Base-by-base conservation (phyloP, 805 yeast genomes). In the Schizosaccharomyces pombe region DNA sequence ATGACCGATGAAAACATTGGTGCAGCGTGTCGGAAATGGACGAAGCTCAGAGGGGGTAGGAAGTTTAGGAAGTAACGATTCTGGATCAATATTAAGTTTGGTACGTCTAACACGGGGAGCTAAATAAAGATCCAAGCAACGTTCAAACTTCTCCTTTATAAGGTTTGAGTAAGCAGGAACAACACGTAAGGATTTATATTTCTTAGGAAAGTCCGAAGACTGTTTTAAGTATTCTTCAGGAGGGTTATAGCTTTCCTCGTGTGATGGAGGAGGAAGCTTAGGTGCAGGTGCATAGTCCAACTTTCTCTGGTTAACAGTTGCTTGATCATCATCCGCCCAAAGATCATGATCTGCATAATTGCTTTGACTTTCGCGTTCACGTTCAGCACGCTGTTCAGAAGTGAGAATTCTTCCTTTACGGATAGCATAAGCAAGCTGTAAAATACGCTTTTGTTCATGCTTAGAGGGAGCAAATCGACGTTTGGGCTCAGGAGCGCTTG, bases 191-290 rank as follows among this genome's bases (percentile, higher is more conserved):
- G 97, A 73, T 43, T 70, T 73, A 65, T 72, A 86, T 66, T 85
- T 86, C 66, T 82, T 80, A 22, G 97, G 96, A 24, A 87, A 55
- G 65, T 89, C 97, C 62, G 85, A 89, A 52, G 78, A 82, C 12
- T 78, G 78, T 57, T 85, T 69, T 60, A 91, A 69, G 63, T 91
- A 91, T 71, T 91, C 99, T 63, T 75, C 95, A 4, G 99, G 99
- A 37, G 99, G 99, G 64, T 91, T 91, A 67, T 91, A 91, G 62
- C 91, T 79, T 70, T 89, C 95, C 60, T 89, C 98, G 64, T 91
- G 78, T 0, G 96, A 85, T 56, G 99, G 99, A 34, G 96, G 97
- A 14, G 95, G 79, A 61, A 85, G 61, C 67, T 91, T 89, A 39
- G 99, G 98, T 14, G 98, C 98, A 64, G 95, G 78, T 61, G 89